phyloP scores from a whole-genome alignment of 768 basidiomycete species.

The Rhodotorula kratochvilovae region DNA sequence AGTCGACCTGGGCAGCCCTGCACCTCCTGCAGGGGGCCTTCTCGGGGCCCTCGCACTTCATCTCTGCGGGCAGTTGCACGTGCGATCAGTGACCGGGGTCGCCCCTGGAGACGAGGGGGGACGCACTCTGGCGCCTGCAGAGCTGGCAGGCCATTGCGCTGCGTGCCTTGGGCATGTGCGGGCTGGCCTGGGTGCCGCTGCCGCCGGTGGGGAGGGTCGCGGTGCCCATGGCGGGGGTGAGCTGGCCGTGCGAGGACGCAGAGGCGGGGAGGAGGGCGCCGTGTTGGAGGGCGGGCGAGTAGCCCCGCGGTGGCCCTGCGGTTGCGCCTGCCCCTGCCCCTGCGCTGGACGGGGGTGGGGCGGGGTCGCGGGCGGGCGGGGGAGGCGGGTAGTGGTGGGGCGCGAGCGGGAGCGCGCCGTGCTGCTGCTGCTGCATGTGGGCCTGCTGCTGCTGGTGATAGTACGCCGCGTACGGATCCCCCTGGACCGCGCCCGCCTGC shows the following conservation, averaged over 20 bases:
- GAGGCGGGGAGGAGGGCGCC: not conserved
- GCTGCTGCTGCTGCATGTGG: not conserved
- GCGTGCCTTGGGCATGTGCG: constrained; percentile 20
- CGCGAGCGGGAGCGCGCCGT: too few species aligned
- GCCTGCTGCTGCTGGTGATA: not conserved
- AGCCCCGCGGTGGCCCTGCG: not conserved
- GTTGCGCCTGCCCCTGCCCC: too few species aligned
- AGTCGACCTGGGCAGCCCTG: constrained; percentile 27
- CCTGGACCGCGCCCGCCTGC: too few species aligned
- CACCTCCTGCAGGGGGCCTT: constrained; percentile 33
- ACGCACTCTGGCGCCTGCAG: constrained; percentile 30
- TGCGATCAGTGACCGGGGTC: too few species aligned
- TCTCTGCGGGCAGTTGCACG: constrained; percentile 1
- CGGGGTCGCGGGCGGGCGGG: not conserved
- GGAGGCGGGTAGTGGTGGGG: not conserved
- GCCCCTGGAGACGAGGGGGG: not conserved
- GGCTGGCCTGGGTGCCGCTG: not conserved
- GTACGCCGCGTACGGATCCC: not conserved
- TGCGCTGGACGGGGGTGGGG: too few species aligned
- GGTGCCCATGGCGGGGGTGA: not conserved
- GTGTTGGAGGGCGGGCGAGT: too few species aligned
- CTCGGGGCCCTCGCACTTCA: constrained; percentile 37
- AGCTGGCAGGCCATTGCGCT: constrained; percentile 29
- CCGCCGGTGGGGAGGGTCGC: not conserved
- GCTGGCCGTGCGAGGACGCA: not conserved